Percentiles rank a stretch among this genome's conserved stretches.
phyloP scores from a whole-genome alignment of 2,329 filamentous ascomycete species.

The Akanthomyces muscarius region DNA sequence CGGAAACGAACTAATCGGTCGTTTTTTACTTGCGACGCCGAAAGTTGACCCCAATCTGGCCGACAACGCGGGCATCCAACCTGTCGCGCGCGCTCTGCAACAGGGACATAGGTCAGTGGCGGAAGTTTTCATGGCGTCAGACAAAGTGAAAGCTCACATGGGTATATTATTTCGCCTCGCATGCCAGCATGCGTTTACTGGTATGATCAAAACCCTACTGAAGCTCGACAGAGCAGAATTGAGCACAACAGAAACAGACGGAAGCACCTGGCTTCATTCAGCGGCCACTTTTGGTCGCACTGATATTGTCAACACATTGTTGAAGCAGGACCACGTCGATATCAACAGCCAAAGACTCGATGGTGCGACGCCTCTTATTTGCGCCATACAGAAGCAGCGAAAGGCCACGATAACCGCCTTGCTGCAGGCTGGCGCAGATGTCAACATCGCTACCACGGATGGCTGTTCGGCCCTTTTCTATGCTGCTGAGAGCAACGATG shows the following conservation, averaged over 20 bases:
- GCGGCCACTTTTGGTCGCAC: neutral
- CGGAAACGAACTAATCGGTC: neutral
- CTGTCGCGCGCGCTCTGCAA: neutral
- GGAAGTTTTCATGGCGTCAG: neutral
- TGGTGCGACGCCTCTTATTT: neutral
- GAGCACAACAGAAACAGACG: neutral
- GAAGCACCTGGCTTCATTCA: conserved; percentile 6
- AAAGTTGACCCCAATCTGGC: neutral
- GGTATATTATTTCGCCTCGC: neutral
- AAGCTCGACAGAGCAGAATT: neutral
- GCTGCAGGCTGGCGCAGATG: neutral
- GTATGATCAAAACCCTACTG: neutral
- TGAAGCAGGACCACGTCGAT: neutral
- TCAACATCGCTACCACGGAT: neutral
- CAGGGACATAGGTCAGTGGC: neutral
- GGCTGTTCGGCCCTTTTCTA: neutral
- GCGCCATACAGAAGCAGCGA: neutral
- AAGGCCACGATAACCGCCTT: neutral
- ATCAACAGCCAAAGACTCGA: conserved; percentile 1
- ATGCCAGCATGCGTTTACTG: neutral
- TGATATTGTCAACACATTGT: neutral
- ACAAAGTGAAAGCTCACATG: neutral
- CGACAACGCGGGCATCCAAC: neutral
- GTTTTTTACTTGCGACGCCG: neutral
- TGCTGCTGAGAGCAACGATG: neutral